Percentiles rank a stretch among this genome's conserved stretches.
phyloP scores from a whole-genome alignment of 2,329 filamentous ascomycete species.

The Tricladium varicosporioides region DNA sequence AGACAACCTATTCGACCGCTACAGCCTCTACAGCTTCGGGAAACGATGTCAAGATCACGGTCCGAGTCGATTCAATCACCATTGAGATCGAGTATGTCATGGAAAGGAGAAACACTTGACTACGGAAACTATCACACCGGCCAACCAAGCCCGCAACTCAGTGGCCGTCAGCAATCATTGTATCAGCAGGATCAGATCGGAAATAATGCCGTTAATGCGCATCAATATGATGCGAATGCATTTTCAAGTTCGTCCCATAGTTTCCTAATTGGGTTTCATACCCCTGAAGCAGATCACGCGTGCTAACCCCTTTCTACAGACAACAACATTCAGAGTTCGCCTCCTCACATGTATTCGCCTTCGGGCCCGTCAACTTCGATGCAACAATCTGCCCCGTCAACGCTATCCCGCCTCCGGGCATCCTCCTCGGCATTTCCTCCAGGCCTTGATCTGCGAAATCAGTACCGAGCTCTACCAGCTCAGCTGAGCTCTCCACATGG shows the following conservation, averaged over 20 bases:
- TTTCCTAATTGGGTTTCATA: slow-evolving; percentile 14
- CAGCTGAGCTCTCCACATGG: slow-evolving; percentile 26
- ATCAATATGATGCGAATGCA: slow-evolving; percentile 49
- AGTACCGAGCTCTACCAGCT: slow-evolving; percentile 41
- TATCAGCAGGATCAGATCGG: slow-evolving; percentile 51
- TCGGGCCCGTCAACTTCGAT: slow-evolving; percentile 37
- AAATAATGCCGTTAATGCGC: slow-evolving; percentile 39
- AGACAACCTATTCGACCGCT: slow-evolving; percentile 49
- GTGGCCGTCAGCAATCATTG: slow-evolving; percentile 46
- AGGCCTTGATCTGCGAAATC: slow-evolving; percentile 44
- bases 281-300: slow-evolving; percentile 24
- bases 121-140: slow-evolving; percentile 50
- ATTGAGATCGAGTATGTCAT: slow-evolving; percentile 58
- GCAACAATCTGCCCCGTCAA: slow-evolving; percentile 43
- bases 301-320: slow-evolving; percentile 35
- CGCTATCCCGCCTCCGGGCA: slow-evolving; percentile 46
- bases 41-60: slow-evolving; percentile 55
- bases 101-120: slow-evolving; percentile 60
- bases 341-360: slow-evolving; percentile 50
- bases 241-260: slow-evolving; percentile 46
- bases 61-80: slow-evolving; percentile 59
- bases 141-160: slow-evolving; percentile 45
- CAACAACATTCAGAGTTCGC: slow-evolving; percentile 45
- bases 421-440: slow-evolving; percentile 47
- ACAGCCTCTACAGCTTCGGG: slow-evolving; percentile 57